A percentile compares a stretch with the other conserved stretches of the same genome.
Conservation (phyloP, 2,329 filamentous ascomycete genomes). For the Daldinia eschscholtzii region DNA sequence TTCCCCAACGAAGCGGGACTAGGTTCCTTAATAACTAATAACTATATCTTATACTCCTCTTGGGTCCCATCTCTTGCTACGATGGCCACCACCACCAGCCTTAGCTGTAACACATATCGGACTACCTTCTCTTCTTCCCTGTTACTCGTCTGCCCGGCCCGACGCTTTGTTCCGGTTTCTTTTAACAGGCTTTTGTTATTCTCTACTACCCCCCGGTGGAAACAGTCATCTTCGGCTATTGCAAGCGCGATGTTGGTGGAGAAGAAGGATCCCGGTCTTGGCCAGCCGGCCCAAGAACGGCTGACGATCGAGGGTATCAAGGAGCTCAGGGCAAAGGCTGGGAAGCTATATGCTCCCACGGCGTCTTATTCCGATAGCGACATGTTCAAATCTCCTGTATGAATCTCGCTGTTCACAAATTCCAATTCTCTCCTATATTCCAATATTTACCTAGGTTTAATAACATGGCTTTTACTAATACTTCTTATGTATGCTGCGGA, state of each 20-base stretch:
- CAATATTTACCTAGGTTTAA: background rate
- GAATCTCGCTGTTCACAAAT: slow-evolving; percentile 46
- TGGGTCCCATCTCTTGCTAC: too few species aligned
- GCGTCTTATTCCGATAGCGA: slow-evolving; percentile 84
- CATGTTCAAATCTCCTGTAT: slow-evolving; percentile 82
- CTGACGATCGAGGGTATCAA: slow-evolving; percentile 76
- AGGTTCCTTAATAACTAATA: too few species aligned
- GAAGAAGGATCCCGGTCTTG: slow-evolving; percentile 37
- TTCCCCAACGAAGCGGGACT: too few species aligned
- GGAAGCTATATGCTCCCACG: slow-evolving; percentile 78
- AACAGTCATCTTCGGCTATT: slow-evolving; percentile 38
- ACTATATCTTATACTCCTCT: background rate
- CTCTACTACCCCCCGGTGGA: slow-evolving; percentile 23
- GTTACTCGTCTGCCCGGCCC: slow-evolving; percentile 20
- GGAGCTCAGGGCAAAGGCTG: slow-evolving; percentile 76
- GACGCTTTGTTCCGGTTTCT: slow-evolving; percentile 13
- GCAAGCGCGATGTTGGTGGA: slow-evolving; percentile 44
- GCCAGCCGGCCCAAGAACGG: slow-evolving; percentile 45
- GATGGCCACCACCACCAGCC: too few species aligned
- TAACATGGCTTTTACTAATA: slow-evolving; percentile 38
- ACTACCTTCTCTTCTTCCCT: slow-evolving; percentile 20
- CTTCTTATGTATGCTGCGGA: slow-evolving; percentile 21
- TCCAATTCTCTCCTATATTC: background rate
- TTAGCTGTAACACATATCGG: background rate
- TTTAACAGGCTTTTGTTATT: slow-evolving; percentile 23